Conservation (phyloP, 2,329 filamentous ascomycete genomes). For the Colletotrichum sansevieriae region DNA sequence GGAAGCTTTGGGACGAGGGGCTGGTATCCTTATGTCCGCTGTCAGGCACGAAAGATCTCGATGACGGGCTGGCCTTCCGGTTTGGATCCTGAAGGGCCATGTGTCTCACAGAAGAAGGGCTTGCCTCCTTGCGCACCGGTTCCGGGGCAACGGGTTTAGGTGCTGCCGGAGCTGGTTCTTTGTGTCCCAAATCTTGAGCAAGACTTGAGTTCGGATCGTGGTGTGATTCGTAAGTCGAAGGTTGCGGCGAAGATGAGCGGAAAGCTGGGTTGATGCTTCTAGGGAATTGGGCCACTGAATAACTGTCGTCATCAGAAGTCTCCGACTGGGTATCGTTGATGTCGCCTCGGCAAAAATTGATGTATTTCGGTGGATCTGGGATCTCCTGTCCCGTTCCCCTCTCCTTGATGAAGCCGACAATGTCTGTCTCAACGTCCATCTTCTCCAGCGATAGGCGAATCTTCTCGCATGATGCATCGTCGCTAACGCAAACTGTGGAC, state of each 20-base stretch:
- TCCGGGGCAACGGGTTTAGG: conserved; percentile 8
- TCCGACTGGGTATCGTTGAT: conserved; percentile 85
- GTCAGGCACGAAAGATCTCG: background rate
- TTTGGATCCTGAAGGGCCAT: background rate
- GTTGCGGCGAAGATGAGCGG: conserved; percentile 94
- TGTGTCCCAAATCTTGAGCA: conserved; percentile 72
- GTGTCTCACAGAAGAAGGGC: conserved; percentile 17
- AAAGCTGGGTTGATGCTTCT: conserved; percentile 96
- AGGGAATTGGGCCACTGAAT: conserved; percentile 96
- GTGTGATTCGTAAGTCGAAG: conserved; percentile 92
- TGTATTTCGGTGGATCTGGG: conserved; percentile 95
- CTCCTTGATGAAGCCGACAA: conserved; percentile 87
- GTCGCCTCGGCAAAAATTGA: conserved; percentile 97
- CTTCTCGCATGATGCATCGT: conserved; percentile 97
- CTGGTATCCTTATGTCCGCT: background rate
- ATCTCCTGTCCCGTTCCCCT: conserved; percentile 96
- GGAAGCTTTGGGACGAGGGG: too few relatives aligned
- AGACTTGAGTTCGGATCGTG: conserved; percentile 85
- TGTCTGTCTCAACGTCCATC: conserved; percentile 97
- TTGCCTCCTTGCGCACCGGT: conserved; percentile 26
- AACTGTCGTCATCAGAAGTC: conserved; percentile 86
- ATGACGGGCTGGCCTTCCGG: too few relatives aligned
- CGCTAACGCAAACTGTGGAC: conserved; percentile 97
- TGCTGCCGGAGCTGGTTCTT: conserved; percentile 14
- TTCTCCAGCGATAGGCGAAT: conserved; percentile 92